Evolutionary conservation across 139 green algal genomes (phyloP), one percentile per base, ranked within the genome.

Genomic region (Chlamydomonas sphaeroides): DNA sequence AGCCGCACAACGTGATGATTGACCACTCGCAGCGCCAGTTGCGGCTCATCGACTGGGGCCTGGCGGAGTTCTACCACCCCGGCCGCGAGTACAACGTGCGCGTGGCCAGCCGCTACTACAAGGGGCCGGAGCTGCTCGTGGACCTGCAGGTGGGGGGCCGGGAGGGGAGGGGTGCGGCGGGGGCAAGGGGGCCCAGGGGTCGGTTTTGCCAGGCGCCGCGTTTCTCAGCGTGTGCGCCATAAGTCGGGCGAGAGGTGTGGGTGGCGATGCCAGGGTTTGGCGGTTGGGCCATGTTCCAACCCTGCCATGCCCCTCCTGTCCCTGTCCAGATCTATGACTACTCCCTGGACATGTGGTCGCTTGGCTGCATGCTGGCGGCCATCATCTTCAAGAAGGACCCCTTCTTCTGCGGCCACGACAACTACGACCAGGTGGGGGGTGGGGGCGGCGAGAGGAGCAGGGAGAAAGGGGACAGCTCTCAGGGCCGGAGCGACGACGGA

Each of bases 391-490:
- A 32, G 5, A 78, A 84, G 70, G 87, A 90, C 67, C 97, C 97
- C 26, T 99, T 99, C 90, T 99, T 99, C 92, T 98, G 98, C 76
- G 97, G 97, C 7, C 95, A 98, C 85, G 97, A 99, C 92, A 99
- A 99, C 91, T 98, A 98, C 82, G 97, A 99, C 83, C 87, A 62
- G 56, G 56, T 62, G 56, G 18, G 56, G 51, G 51, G 51, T n/a
- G n/a, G n/a, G n/a, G n/a, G n/a, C n/a, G n/a, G n/a, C n/a, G n/a
- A n/a, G n/a, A n/a, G n/a, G n/a, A n/a, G n/a, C n/a, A n/a, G n/a
- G n/a, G n/a, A n/a, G n/a, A n/a, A n/a, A n/a, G n/a, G n/a, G n/a
- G n/a, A n/a, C n/a, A n/a, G n/a, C n/a, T n/a, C n/a, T n/a, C n/a
- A n/a, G n/a, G n/a, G n/a, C n/a, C n/a, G n/a, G n/a, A n/a, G n/a